Base-by-base conservation (phyloP, 2,329 filamentous ascomycete species). In the Didymella pinodella region DNA sequence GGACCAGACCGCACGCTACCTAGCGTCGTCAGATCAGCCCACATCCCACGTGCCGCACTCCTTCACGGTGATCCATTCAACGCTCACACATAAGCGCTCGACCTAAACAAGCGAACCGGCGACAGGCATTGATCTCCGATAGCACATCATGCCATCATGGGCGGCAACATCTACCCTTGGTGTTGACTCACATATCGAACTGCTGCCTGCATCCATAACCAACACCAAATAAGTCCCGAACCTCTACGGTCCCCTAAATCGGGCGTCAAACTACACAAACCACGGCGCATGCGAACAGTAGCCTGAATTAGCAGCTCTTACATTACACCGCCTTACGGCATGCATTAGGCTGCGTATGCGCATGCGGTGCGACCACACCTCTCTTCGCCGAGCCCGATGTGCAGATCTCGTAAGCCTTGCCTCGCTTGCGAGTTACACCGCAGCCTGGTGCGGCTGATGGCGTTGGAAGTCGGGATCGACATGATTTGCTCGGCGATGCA, bases 11-110 rank as follows among this genome's bases (percentile, higher is more conserved):
- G 4, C 34, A 26, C 43, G 6, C 47, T 22, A 16, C 18, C 43
- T 57, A 57, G 54, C 43, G 54, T 34, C 10, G 28, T 31, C 1
- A 26, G 22, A 41, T 26, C 8, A 40, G 28, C 22, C 48, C 54
- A 52, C 48, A 57, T 29, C 45, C 50, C 54, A 57, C 54, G 54
- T 57, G 54, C 48, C 48, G 44, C 36, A 11, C 54, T 20, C 48
- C 28, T 44, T 32, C 48, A 52, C 29, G 44, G 7, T 44, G 51
- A 52, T 52, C 48, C 43, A 52, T 32, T 48, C 29, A 53, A 52
- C 48, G 54, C 32, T 32, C 48, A 7, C 48, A 48, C 48, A 51
- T 51, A 57, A 41, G 54, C 54, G 54, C 54, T 43, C 54, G 47
- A 22, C 14, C 16, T 28, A 31, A 36, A 10, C 28, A 31, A 38